These are phyloP conservation scores for Pyrus pyrifolia DNA, from an alignment of 306 rosid species.

Conservation along the genomic window DNA sequence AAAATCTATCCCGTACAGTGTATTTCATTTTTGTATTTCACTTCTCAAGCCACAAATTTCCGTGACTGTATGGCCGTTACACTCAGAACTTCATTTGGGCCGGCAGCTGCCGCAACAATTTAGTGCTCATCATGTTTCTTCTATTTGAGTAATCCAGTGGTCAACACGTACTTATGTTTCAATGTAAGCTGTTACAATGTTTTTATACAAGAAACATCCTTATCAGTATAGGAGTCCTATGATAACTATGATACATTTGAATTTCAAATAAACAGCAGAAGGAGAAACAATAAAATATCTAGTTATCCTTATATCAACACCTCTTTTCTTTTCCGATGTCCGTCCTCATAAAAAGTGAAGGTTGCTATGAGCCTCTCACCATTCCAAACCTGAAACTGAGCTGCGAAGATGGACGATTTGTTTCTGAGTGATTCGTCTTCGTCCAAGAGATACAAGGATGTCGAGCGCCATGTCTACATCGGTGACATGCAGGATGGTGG, in stretches of 20 bases:
- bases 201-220: no score
- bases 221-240: no score
- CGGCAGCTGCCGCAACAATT: not conserved
- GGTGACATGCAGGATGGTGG: constrained; percentile 27
- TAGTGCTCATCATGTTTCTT: constrained; percentile 10
- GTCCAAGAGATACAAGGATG: constrained; percentile 51
- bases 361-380: not conserved
- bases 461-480: constrained; percentile 33
- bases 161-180: not conserved
- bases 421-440: constrained; percentile 35
- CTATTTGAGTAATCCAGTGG: not conserved
- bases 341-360: not conserved
- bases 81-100: no score
- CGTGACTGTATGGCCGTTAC: no score
- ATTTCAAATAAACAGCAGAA: no score
- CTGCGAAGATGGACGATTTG: constrained; percentile 62
- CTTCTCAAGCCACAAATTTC: not conserved
- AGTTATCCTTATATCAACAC: not conserved
- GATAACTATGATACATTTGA: no score
- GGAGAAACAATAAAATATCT: no score
- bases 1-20: not conserved
- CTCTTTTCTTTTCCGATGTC: not conserved
- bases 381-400: not conserved
- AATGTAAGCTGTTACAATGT: not conserved
- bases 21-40: not conserved